Evolutionary conservation across 495 filamentous ascomycete genomes (phyloP), one percentile per base, ranked within the genome.

Genomic region (Xylaria intraflava): DNA sequence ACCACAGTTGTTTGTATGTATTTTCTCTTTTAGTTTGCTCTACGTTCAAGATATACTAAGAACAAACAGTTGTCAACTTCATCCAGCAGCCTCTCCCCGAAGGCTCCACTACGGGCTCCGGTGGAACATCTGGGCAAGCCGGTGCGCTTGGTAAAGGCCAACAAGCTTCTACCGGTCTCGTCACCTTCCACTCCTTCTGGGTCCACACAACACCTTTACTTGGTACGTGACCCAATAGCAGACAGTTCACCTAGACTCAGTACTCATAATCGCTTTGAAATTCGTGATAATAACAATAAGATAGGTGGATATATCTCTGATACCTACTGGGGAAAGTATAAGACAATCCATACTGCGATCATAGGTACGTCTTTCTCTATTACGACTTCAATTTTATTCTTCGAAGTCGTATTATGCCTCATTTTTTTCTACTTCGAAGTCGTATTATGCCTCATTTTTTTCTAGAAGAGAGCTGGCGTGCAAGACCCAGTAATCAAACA

Each of bases 131-230:
- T 47, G 73, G 67, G 12, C 78, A 82, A 55, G 79, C 79, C 30
- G 88, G 87, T 58, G 88, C 85, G 17, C 68, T 89, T 23, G 76
- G 70, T 30, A 72, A 86, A 68, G 85, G 86, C 20, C 84, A 88
- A 65, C 78, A 77, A 33, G 80, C 79, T 22, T 82, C 85, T 0
- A 83, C 81, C 17, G 80, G 77, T 40, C 56, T 90, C 47, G 83
- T 81, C 11, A 77, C 76, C 55, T 87, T 89, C 74, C 89, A 87
- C 64, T 65, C 74, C 19, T 89, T 90, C 71, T 89, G 85, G 87
- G 76, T 79, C 17, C 90, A 90, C 58, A 56, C 82, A 26, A 84
- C 81, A 65, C 88, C 88, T 10, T 68, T 90, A 29, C 58, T 79
- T 6, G 78, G 77, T 69, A 57, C 53, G 65, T 42, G n/a, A n/a